phyloP scores from a whole-genome alignment of 192 early-diverging fungal species.

The Podila minutissima region DNA sequence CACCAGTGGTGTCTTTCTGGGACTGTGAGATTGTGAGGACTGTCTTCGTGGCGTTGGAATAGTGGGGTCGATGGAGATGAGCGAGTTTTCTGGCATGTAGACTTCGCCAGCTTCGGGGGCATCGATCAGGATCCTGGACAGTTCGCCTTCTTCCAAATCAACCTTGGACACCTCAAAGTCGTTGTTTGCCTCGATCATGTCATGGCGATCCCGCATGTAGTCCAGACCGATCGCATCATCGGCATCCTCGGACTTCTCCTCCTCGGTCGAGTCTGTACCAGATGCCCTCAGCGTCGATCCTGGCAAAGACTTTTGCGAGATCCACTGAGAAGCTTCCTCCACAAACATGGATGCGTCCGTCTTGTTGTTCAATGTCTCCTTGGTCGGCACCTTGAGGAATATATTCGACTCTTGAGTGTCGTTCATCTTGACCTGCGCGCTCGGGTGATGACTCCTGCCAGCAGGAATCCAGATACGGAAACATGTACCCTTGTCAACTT shows the following conservation, averaged over 20 bases:
- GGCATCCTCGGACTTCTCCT: conserved; percentile 21
- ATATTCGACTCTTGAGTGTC: conserved; percentile 6
- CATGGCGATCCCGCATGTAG: conserved; percentile 20
- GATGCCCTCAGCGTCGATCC: conserved; percentile 32
- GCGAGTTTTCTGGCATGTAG: neutral
- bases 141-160: conserved; percentile 22
- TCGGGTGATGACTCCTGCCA: conserved; percentile 58
- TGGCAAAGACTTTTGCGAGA: conserved; percentile 29
- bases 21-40: conserved; percentile 8
- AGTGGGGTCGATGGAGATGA: neutral
- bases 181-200: conserved; percentile 12
- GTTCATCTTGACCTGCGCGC: conserved; percentile 43
- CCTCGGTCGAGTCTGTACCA: conserved; percentile 48
- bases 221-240: conserved; percentile 20
- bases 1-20: neutral
- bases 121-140: conserved; percentile 34
- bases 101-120: conserved; percentile 7
- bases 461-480: conserved; percentile 61
- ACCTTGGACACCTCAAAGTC: conserved; percentile 27
- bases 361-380: conserved; percentile 37
- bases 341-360: conserved; percentile 38
- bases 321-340: conserved; percentile 47
- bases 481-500: conserved; percentile 56
- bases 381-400: neutral
- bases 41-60: conserved; percentile 1